Conservation (phyloP, 2,329 filamentous ascomycete species). For the Pseudonectria buxi region DNA sequence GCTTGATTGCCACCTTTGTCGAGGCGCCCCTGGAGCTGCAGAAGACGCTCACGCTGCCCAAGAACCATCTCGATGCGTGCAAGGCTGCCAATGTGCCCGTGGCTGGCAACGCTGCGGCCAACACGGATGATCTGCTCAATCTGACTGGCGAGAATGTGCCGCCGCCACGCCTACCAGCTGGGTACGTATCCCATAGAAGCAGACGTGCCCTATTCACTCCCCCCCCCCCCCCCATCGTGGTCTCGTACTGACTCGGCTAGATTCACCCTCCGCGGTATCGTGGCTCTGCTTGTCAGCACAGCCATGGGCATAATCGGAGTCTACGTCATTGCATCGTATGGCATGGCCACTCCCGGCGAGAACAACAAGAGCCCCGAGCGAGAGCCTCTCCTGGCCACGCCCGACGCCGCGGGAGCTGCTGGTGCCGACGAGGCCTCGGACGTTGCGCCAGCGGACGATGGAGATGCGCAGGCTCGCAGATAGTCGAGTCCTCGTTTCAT, state of each 20-base stretch:
- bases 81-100: constrained; percentile 41
- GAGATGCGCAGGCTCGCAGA: no score
- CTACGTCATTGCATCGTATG: constrained; percentile 60
- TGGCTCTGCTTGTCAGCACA: constrained; percentile 68
- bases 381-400: constrained; percentile 16
- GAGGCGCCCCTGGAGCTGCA: constrained; percentile 60
- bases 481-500: no score
- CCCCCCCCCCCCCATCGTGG: no score
- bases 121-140: constrained; percentile 57
- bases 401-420: neutral
- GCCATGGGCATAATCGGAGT: constrained; percentile 64
- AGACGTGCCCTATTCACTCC: no score
- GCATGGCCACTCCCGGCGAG: constrained; percentile 20
- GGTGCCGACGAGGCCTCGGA: neutral
- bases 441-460: no score
- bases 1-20: constrained; percentile 58
- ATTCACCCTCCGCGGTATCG: constrained; percentile 65
- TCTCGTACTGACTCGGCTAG: constrained; percentile 2
- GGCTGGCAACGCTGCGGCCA: constrained; percentile 68
- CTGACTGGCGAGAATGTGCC: constrained; percentile 53
- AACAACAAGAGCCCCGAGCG: constrained; percentile 13
- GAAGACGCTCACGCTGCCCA: constrained; percentile 50
- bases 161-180: constrained; percentile 52
- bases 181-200: constrained; percentile 45
- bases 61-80: constrained; percentile 53